Evolutionary conservation across 2,329 filamentous ascomycete genomes (phyloP).

Genomic region (Metarhizium robertsii): DNA sequence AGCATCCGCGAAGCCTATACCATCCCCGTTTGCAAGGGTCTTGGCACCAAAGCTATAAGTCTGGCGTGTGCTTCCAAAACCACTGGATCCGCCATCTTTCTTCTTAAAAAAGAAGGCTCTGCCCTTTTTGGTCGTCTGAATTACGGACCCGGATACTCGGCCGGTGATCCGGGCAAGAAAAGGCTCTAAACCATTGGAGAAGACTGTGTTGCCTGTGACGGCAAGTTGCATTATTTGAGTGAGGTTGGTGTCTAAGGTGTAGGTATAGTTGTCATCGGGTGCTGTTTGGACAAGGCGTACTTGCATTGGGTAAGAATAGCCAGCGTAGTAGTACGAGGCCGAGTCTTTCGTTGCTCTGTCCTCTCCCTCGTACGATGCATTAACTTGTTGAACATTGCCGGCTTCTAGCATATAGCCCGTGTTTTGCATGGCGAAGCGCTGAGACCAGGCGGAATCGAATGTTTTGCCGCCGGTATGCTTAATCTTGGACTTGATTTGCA

Average conservation of each 20-base stretch:
- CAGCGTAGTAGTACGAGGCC: not conserved
- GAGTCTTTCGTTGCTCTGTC: constrained; percentile 4
- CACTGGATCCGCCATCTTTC: constrained; percentile 35
- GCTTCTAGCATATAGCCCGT: constrained; percentile 34
- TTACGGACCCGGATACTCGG: constrained; percentile 13
- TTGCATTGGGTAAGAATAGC: constrained; percentile 10
- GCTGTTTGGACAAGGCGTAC: not conserved
- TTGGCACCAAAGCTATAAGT: constrained; percentile 42
- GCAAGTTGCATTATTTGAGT: constrained; percentile 31
- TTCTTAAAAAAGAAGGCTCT: constrained; percentile 44
- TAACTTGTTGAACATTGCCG: constrained; percentile 29
- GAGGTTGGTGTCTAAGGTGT: constrained; percentile 21
- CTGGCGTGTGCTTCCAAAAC: constrained; percentile 48
- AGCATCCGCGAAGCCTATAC: constrained; percentile 3
- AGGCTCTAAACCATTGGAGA: constrained; percentile 52
- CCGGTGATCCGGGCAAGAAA: constrained; percentile 28
- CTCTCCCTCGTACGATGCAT: constrained; percentile 10
- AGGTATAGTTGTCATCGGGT: constrained; percentile 3
- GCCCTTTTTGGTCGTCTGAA: constrained; percentile 47
- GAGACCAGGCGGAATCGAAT: constrained; percentile 38
- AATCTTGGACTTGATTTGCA: constrained; percentile 50
- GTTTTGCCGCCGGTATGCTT: constrained; percentile 14
- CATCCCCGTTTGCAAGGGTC: constrained; percentile 3
- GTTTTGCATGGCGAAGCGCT: constrained; percentile 44
- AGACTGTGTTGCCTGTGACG: constrained; percentile 29